These are phyloP conservation scores for Phytophthora citricola DNA, from an alignment of 352 stramenopile species.

Conservation along the genomic window DNA sequence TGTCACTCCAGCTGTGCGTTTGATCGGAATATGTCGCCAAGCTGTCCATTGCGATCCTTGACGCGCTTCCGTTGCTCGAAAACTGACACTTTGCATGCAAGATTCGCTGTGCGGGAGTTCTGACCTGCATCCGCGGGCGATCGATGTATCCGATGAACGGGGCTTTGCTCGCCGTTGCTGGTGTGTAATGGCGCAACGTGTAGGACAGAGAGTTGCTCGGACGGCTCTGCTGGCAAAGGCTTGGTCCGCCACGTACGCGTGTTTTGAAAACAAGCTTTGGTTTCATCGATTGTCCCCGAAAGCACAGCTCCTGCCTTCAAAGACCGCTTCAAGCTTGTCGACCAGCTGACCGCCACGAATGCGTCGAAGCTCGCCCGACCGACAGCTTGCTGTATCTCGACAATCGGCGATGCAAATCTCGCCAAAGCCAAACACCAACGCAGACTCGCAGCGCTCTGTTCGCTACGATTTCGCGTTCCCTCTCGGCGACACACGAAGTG, in stretches of 20 bases:
- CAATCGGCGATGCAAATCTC: conserved; percentile 35
- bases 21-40: conserved; percentile 1
- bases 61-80: conserved; percentile 5
- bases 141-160: conserved; percentile 26
- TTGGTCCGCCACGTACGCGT: not conserved
- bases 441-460: conserved; percentile 4
- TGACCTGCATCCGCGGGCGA: conserved; percentile 5
- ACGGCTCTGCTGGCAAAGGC: too few species aligned
- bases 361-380: not conserved
- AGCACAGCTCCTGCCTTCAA: not conserved
- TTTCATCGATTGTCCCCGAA: conserved; percentile 7
- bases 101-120: conserved; percentile 6
- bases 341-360: conserved; percentile 7
- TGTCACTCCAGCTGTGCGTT: not conserved
- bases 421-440: not conserved
- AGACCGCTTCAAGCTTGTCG: conserved; percentile 1
- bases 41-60: not conserved
- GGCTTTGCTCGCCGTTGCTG: conserved; percentile 14
- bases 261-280: conserved; percentile 27
- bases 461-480: conserved; percentile 31
- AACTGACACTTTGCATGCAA: not conserved
- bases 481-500: conserved; percentile 11
- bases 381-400: conserved; percentile 10
- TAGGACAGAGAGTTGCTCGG: conserved; percentile 23
- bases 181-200: conserved; percentile 19